Conservation (phyloP, 371 early-diverging fungal species). For the Rhizopus arrhizus region DNA sequence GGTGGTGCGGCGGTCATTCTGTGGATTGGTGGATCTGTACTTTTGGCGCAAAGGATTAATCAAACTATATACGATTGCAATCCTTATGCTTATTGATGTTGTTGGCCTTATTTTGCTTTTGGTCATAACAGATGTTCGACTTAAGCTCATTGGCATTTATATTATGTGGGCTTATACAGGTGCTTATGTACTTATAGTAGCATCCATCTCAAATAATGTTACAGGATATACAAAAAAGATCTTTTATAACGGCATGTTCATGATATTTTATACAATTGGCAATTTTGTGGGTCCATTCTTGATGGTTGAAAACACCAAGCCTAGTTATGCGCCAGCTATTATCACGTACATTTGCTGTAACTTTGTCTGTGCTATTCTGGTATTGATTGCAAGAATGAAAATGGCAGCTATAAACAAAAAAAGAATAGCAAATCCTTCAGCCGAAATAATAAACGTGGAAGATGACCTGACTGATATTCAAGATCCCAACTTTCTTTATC, state of each 20-base stretch:
- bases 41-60: constrained; percentile 18
- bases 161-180: constrained; percentile 30
- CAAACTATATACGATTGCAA: constrained; percentile 28
- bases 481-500: constrained; percentile 40
- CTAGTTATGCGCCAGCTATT: not conserved
- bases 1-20: constrained; percentile 34
- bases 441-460: constrained; percentile 24
- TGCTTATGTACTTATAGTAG: constrained; percentile 33
- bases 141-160: constrained; percentile 37
- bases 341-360: not conserved
- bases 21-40: constrained; percentile 29
- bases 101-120: constrained; percentile 37
- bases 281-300: constrained; percentile 39
- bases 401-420: constrained; percentile 31
- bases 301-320: constrained; percentile 9
- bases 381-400: constrained; percentile 15
- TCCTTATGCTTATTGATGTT: constrained; percentile 29
- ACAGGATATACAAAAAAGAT: constrained; percentile 46
- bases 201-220: constrained; percentile 30
- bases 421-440: constrained; percentile 16
- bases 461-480: constrained; percentile 37
- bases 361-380: not conserved
- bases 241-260: constrained; percentile 36
- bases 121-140: constrained; percentile 31
- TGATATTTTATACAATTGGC: constrained; percentile 37